Base-by-base conservation (phyloP, 73 alveolate genomes). In the Blepharisma japonicum region DNA sequence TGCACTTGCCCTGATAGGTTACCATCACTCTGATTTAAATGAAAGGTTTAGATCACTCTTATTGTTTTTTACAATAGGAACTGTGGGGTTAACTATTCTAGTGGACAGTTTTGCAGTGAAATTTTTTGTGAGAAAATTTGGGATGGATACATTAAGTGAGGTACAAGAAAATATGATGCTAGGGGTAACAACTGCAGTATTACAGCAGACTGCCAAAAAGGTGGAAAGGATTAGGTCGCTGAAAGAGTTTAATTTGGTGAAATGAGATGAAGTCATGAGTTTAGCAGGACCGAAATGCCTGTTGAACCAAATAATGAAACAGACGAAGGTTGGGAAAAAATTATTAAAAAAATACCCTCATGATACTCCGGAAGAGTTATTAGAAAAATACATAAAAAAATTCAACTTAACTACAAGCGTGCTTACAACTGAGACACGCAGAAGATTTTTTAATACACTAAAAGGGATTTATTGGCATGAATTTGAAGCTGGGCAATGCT, bases 391-490 rank as follows among this genome's bases (percentile, higher is more conserved):
- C 48, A 2, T 39, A 2, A 8, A 14, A 61, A 54, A 72, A 21
- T 11, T 32, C 25, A 53, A 54, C 23, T 56, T 71, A 46, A 23
- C 81, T 45, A 46, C 8, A 18, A 83, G 55, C 2, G 83, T 49
- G 21, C 83, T 81, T 7, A 27, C 20, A 48, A n/a, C 38, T n/a
- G 88, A 81, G 55, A 77, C 81, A 14, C 42, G 81, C 42, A 76
- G 68, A 32, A 49, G 88, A 45, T 81, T 71, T 76, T 48, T 67
- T 11, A 72, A 71, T 67, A 74, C 80, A 0, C 55, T 81, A 7
- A 81, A 76, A 74, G 88, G 82, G 14, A 49, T 81, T 20, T 81
- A 81, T 47, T 81, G 88, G 88, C 77, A 81, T 39, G 80, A 50
- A 68, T 81, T 74, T 46, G 88, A 81, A 46, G 55, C 66, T 23